phyloP scores from a whole-genome alignment of 2,329 filamentous ascomycete species.

The Thelonectria rubi region DNA sequence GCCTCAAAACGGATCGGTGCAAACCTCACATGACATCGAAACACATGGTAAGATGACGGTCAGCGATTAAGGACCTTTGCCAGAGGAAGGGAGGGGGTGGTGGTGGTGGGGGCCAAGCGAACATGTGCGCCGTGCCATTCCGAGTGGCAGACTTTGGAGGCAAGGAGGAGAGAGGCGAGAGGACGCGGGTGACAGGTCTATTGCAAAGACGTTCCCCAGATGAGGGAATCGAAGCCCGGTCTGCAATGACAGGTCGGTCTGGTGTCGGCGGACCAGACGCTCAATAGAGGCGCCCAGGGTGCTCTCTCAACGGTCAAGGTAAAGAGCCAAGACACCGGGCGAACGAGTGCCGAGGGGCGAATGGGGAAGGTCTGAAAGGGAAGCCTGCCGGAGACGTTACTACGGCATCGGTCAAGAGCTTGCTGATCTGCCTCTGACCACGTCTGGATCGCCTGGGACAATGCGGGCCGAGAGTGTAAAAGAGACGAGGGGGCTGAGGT shows the following conservation, averaged over 20 bases:
- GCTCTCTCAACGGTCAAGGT: slow-evolving; percentile 6
- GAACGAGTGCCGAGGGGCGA: slow-evolving; percentile 21
- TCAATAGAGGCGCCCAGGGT: not conserved
- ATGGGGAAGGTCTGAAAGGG: slow-evolving; percentile 14
- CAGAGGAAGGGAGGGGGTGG: not conserved
- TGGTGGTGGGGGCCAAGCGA: slow-evolving; percentile 10
- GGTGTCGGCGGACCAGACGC: slow-evolving; percentile 11
- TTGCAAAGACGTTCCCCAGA: slow-evolving; percentile 14
- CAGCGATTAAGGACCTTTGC: slow-evolving; percentile 12
- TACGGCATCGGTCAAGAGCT: slow-evolving; percentile 7
- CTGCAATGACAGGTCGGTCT: slow-evolving; percentile 1
- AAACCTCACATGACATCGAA: slow-evolving; percentile 16
- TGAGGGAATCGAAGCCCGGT: slow-evolving; percentile 12
- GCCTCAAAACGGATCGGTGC: slow-evolving; percentile 7
- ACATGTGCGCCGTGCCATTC: slow-evolving; percentile 17
- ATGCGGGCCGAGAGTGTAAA: slow-evolving; percentile 22
- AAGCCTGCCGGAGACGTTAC: slow-evolving; percentile 3
- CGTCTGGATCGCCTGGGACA: slow-evolving; percentile 23
- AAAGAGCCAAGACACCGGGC: slow-evolving; percentile 20
- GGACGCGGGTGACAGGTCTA: slow-evolving; percentile 13
- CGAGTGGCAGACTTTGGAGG: slow-evolving; percentile 5
- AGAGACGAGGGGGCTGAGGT: slow-evolving; percentile 23
- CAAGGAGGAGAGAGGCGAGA: not conserved
- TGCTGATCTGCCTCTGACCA: slow-evolving; percentile 28
- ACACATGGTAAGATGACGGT: slow-evolving; percentile 28